These are phyloP conservation scores for Lipomyces chichibuensis DNA, from an alignment of 805 yeast species.

Conservation along the genomic window DNA sequence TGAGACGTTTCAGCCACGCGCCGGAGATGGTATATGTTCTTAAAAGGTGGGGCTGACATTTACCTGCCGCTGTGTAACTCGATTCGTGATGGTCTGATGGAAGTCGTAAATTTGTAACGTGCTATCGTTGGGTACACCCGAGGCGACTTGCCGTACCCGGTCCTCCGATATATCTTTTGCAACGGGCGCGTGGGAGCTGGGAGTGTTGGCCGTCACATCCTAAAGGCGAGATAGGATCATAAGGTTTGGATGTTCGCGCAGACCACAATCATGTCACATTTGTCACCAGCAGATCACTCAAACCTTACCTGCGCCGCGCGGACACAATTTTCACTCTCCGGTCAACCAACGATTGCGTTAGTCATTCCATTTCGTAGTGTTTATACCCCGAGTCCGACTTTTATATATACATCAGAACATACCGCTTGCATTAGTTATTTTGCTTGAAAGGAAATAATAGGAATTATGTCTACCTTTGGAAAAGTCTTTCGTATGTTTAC, in stretches of 20 bases:
- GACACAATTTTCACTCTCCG: neutral
- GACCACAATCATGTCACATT: neutral
- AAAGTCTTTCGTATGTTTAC: slow-evolving; percentile 48
- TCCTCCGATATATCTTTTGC: neutral
- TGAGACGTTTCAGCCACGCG: slow-evolving; percentile 52
- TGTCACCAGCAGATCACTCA: neutral
- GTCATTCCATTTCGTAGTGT: neutral
- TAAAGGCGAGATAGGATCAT: neutral
- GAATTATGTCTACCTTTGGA: slow-evolving; percentile 77
- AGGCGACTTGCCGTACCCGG: neutral
- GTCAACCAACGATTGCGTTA: neutral
- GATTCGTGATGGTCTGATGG: neutral
- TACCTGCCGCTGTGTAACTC: neutral
- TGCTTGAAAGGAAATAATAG: neutral
- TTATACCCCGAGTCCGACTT: neutral
- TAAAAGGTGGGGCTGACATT: slow-evolving; percentile 39
- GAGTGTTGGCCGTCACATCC: neutral
- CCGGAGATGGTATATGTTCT: slow-evolving; percentile 52
- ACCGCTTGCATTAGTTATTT: neutral
- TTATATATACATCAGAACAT: neutral
- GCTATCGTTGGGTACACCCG: neutral
- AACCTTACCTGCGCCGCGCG: neutral
- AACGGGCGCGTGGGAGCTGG: neutral
- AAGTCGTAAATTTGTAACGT: neutral
- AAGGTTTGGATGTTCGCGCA: neutral